Base-by-base conservation (phyloP, 768 basidiomycete species). In the Hypsizygus marmoreus region DNA sequence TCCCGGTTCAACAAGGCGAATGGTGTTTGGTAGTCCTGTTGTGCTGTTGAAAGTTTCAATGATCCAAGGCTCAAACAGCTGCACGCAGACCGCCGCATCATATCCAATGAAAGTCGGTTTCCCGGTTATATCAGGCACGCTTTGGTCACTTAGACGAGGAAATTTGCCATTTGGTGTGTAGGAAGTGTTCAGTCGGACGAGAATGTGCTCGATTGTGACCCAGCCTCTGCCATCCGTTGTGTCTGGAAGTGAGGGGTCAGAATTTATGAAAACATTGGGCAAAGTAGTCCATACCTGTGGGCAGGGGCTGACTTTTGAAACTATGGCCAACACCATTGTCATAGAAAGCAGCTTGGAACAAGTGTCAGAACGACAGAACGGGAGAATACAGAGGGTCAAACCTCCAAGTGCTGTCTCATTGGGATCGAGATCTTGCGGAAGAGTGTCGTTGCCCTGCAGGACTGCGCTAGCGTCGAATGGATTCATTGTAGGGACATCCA, bases 1-100 rank as follows among this genome's bases (percentile, higher is more conserved):
- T 2, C 58, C 60, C 20, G 65, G 61, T 19, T 60, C 65, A 10
- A 68, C 61, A 24, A 75, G 65, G 23, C 57, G 56, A 16, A 60
- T 33, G 0, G 69, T 57, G 16, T 35, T 61, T 1, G 71, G 70
- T 1, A 52, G 43, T 4, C 66, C 67, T 9, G 54, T 51, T 7
- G 68, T 67, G 31, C 58, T 60, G 36, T 71, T 70, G 42, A 63
- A 70, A 4, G 65, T 58, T 32, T 73, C 70, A 5, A 73, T 45
- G 13, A 75, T 51, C 66, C 68, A 75, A 2, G 71, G 71, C 39
- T 75, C 71, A 25, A 71, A 70, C 1, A 70, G 43, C 49, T 71
- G 61, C 6, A 73, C 45, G 42, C 73, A 75, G 19, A 71, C 61
- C 1, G 61, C 67, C 8, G 69, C 65, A 40, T 75, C 73, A 24